Base-by-base conservation (phyloP, 495 filamentous ascomycete genomes). In the Tetracladium setigerum region DNA sequence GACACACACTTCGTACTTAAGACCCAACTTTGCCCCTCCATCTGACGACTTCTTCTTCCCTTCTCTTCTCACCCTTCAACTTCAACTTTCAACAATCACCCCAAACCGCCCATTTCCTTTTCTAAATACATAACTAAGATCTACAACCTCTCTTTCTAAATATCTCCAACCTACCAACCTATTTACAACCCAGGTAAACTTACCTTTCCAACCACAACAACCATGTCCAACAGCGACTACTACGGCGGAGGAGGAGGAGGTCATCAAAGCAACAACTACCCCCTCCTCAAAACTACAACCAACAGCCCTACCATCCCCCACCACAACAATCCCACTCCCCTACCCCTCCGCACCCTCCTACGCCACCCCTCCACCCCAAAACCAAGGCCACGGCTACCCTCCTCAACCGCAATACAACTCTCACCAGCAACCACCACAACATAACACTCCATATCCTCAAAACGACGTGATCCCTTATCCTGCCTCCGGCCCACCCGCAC, bases 201-300 rank as follows among this genome's bases (percentile, higher is more conserved):
- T 14, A 34, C 12, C 18, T 13, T 38, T 13, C 22, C 47, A 13
- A 31, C 18, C 19, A 24, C 39, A 47, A 15, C 53, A 63, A 27
- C 4, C 11, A 68, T 68, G 65, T 62, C 65, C 15, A 57, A 52
- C 12, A 44, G 55, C 38, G 62, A 67, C 24, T 68, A 66, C 44
- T 68, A 66, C 54, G 55, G 57, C 2, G 57, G 51, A 22, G 50
- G 39, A 31, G 17, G 19, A n/a, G 17, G 19, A n/a, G 32, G 19
- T 5, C 17, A 44, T 5, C 44, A 47, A 31, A 17, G 31, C n/a
- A 22, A 44, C 27, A 49, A 58, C 41, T 38, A 6, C 12, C 56
- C 16, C 57, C 52, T 6, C 49, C 31, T 19, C 50, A 55, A 14
- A 54, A 47, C 34, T 59, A 62, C 12, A 13, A 14, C 30, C 42